phyloP scores from a whole-genome alignment of 2,329 filamentous ascomycete genomes.

The Ceratocystis ficicola region DNA sequence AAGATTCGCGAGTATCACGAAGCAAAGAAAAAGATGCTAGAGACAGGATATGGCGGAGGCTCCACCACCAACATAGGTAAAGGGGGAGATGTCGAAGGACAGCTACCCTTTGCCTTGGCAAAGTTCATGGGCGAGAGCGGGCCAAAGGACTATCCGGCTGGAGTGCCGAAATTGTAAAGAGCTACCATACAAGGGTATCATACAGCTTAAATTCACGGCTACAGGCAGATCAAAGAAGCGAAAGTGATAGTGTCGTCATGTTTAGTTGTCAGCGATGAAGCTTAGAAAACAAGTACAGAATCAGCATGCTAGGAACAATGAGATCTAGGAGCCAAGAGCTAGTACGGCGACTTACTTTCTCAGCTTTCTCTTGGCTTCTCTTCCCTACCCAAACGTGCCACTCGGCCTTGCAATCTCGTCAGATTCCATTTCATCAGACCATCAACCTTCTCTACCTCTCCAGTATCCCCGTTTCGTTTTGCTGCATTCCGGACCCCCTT shows the following conservation, averaged over 20 bases:
- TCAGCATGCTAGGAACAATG: background rate
- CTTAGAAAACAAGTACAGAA: background rate
- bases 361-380: background rate
- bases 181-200: background rate
- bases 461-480: background rate
- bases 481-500: background rate
- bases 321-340: background rate
- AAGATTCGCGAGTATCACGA: conserved; percentile 35
- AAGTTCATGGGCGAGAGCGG: conserved; percentile 20
- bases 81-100: background rate
- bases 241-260: too few species aligned
- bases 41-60: background rate
- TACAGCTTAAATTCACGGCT: background rate
- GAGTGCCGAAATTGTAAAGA: conserved; percentile 12
- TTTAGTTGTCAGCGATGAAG: too few species aligned
- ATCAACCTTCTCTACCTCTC: background rate
- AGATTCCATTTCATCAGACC: conserved; percentile 2
- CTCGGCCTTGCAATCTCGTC: background rate
- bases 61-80: background rate
- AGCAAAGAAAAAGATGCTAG: conserved; percentile 31
- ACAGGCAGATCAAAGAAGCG: background rate
- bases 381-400: background rate
- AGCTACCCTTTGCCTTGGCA: conserved; percentile 13
- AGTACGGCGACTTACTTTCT: background rate
- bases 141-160: conserved; percentile 19